Percentiles rank a stretch among this genome's conserved stretches.
These are phyloP conservation scores for Massarina eburnea DNA, from an alignment of 2,329 filamentous ascomycete genomes.

Conservation along the genomic window DNA sequence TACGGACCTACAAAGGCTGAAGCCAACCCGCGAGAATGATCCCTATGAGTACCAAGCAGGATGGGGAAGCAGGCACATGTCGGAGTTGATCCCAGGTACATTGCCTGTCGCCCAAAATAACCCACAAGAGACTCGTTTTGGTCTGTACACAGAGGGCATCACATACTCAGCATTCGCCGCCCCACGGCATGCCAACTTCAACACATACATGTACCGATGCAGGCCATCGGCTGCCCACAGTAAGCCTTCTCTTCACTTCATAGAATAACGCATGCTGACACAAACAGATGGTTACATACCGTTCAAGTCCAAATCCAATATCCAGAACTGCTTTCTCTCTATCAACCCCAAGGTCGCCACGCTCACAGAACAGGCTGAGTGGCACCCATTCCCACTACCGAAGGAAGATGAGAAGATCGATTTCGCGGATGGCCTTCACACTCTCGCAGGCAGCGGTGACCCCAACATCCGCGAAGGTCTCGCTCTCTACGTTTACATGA, in stretches of 20 bases:
- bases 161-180: conserved; percentile 50
- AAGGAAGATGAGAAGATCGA: conserved; percentile 45
- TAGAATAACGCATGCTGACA: conserved; percentile 6
- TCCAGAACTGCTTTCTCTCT: conserved; percentile 50
- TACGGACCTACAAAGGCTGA: conserved; percentile 41
- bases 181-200: conserved; percentile 46
- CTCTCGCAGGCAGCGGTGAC: conserved; percentile 54
- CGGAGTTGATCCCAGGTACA: conserved; percentile 48
- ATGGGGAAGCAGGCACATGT: conserved; percentile 44
- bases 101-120: conserved; percentile 47
- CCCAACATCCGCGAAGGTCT: conserved; percentile 54
- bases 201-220: conserved; percentile 50
- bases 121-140: conserved; percentile 47
- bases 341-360: conserved; percentile 51
- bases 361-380: conserved; percentile 54
- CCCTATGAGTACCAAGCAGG: conserved; percentile 43
- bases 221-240: conserved; percentile 48
- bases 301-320: conserved; percentile 35
- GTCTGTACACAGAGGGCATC: conserved; percentile 50
- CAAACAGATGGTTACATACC: conserved; percentile 28
- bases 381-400: conserved; percentile 47
- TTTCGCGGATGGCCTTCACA: conserved; percentile 53
- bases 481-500: conserved; percentile 53
- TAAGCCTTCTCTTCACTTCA: conserved; percentile 11
- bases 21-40: conserved; percentile 42